These are phyloP conservation scores for Gillenia trifoliata DNA, from an alignment of 306 rosid genomes.

Conservation along the genomic window DNA sequence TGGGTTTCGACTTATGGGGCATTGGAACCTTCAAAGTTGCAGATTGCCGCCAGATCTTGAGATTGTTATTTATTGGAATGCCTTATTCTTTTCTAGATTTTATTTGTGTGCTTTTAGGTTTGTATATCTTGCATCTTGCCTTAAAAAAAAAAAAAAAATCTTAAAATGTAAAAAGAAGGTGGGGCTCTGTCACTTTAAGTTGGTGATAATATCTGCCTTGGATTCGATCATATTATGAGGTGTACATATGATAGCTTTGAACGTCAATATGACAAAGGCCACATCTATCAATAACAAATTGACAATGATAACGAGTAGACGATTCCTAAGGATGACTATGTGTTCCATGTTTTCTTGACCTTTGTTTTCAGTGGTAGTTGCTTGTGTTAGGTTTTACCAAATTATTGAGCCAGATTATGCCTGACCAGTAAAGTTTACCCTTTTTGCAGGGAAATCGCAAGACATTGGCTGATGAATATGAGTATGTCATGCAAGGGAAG, in stretches of 20 bases:
- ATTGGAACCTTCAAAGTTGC: background rate
- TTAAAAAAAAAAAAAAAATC: too few species aligned
- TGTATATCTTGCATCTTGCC: background rate
- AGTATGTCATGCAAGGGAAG: slow-evolving; percentile 92
- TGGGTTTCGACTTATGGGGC: background rate
- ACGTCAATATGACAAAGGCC: background rate
- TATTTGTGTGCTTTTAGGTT: background rate
- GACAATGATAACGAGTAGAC: background rate
- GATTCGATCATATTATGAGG: background rate
- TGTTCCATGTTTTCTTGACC: background rate
- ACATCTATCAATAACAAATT: background rate
- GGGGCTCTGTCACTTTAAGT: background rate
- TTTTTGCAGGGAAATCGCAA: slow-evolving; percentile 53
- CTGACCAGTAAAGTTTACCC: background rate
- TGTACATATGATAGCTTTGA: background rate
- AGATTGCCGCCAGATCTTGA: background rate
- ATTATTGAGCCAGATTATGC: background rate
- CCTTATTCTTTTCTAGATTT: background rate
- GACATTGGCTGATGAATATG: slow-evolving; percentile 80
- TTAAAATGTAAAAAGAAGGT: background rate
- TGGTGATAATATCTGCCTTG: background rate
- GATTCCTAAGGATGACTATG: background rate
- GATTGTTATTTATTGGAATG: background rate
- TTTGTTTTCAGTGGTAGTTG: background rate
- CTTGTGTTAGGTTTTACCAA: background rate